A percentile compares a stretch with the other conserved stretches of the same genome.
Evolutionary conservation across 257 asterid species (phyloP).

Genomic region (Nyctanthes arbortristis): DNA sequence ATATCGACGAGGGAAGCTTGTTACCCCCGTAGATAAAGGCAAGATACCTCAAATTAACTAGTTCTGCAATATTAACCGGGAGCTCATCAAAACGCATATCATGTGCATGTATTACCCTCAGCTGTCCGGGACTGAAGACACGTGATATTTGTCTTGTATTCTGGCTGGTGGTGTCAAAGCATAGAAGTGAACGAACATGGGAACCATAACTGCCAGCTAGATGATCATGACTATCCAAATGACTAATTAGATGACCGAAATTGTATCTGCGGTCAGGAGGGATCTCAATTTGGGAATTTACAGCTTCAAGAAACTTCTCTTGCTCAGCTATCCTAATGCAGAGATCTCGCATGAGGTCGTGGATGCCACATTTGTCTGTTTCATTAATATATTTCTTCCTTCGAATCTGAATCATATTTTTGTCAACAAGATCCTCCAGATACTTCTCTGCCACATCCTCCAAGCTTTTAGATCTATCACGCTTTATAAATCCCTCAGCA

Average conservation of each 20-base stretch:
- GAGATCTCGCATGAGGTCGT: conserved; percentile 12
- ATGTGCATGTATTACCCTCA: conserved; percentile 23
- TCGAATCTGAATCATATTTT: conserved; percentile 1
- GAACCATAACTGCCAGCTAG: neutral
- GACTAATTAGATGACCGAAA: conserved; percentile 14
- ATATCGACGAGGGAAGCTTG: conserved; percentile 7
- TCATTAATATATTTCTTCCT: neutral
- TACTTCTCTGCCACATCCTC: too few relatives aligned
- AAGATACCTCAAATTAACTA: conserved; percentile 24
- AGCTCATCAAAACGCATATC: neutral
- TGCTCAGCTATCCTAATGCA: conserved; percentile 25
- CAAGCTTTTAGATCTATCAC: too few relatives aligned
- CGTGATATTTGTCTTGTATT: neutral
- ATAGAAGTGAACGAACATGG: neutral
- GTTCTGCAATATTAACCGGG: neutral
- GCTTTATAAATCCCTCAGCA: conserved; percentile 1
- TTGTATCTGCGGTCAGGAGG: neutral
- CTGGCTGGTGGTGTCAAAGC: too few relatives aligned
- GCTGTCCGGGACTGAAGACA: neutral
- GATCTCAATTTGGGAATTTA: neutral
- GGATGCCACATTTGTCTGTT: neutral
- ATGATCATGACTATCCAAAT: neutral
- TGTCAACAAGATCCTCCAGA: neutral
- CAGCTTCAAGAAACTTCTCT: conserved; percentile 16
- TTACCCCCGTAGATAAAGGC: neutral